Conservation (phyloP, 179 eudicot species). For the Beta macrorhiza region DNA sequence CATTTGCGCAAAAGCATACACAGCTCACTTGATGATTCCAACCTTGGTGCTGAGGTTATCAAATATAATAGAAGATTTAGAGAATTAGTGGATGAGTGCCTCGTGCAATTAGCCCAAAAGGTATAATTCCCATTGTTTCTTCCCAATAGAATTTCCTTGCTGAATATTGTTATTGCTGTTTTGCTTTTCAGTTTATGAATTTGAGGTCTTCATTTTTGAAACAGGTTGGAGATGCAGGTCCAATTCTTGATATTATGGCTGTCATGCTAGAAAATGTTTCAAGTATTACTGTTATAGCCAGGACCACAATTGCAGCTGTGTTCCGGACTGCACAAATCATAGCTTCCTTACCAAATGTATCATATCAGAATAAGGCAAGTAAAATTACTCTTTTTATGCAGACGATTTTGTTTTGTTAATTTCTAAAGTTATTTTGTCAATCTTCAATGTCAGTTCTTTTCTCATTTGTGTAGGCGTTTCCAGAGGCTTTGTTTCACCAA, state of each 20-base stretch:
- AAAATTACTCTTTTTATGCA: neutral
- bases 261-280: conserved; percentile 86
- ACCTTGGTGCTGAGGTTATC: conserved; percentile 63
- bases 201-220: conserved; percentile 9
- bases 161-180: neutral
- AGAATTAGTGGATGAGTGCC: conserved; percentile 78
- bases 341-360: conserved; percentile 79
- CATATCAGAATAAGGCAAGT: conserved; percentile 74
- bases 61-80: conserved; percentile 65
- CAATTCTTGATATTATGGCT: conserved; percentile 91
- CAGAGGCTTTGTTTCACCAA: conserved; percentile 76
- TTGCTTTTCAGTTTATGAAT: neutral
- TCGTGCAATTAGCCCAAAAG: conserved; percentile 67
- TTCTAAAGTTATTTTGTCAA: neutral
- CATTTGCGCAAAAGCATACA: conserved; percentile 92
- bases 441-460: neutral
- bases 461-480: conserved; percentile 54
- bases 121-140: conserved; percentile 32
- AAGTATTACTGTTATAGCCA: conserved; percentile 58
- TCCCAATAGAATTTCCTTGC: neutral
- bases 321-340: conserved; percentile 92
- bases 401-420: neutral
- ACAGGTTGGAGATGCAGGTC: conserved; percentile 99
- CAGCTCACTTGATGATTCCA: conserved; percentile 64
- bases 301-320: conserved; percentile 81